Base-by-base conservation (phyloP, 2,329 filamentous ascomycete species). In the Colletotrichum gloeosporioides region DNA sequence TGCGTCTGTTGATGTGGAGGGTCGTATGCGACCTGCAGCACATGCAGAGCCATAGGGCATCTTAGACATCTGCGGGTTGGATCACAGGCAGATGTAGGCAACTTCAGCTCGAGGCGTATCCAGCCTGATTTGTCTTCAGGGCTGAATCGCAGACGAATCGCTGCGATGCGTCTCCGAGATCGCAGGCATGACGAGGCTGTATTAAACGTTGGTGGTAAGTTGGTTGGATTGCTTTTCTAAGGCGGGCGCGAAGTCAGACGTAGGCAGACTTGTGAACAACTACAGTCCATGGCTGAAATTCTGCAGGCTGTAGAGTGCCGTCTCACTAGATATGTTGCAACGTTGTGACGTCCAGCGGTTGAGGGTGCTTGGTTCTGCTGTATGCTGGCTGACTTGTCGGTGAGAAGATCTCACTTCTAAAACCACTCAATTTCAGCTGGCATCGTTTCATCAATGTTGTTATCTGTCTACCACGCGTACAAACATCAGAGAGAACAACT, bases 331-430 rank as follows among this genome's bases (percentile, higher is more conserved):
- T 0, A 0, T 7, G 0, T 18, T 49, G 18, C 44, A 49, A 22
- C 0, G 18, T 7, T n/a, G 18, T 22, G 44, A 49, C 10, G 2
- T 49, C 3, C 18, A 1, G 44, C 9, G 0, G 2, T 22, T 1
- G 18, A 22, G 44, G 44, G 18, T 12, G n/a, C n/a, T 13, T 49
- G 9, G 44, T 49, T 22, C 18, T 49, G 5, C 12, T 18, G 6
- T 0, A 7, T 49, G 18, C 44, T 22, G 44, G 44, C 18, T 49
- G 9, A 49, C 18, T 22, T 49, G 44, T 49, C 44, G 18, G 44
- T 49, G 44, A 49, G 18, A 18, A 12, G 0, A 49, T n/a, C 39
- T 49, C 39, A 22, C 18, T 49, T n/a, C 9, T 9, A 22, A 12
- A 4, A 49, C 44, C 44, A 49, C 18, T 12, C 18, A 18, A 49